Base-by-base conservation (phyloP, 495 filamentous ascomycete species). In the Tuber aestivum region DNA sequence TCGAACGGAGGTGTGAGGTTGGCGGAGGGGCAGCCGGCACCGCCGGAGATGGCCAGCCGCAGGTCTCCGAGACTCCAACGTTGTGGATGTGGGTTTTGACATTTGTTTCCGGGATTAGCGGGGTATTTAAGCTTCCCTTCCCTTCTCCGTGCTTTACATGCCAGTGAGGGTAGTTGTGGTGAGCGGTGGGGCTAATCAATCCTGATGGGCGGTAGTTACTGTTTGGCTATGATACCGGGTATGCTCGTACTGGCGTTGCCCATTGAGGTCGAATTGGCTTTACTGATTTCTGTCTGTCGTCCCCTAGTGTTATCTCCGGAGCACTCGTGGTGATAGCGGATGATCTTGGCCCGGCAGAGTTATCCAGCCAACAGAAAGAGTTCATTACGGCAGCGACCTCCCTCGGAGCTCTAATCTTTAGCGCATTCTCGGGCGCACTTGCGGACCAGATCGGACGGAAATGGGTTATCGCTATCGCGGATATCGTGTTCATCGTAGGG, bases 221-320 rank as follows among this genome's bases (percentile, higher is more conserved):
- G 5, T 97, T 97, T 85, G 94, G 94, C 77, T 97, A 94, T 87
- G 88, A 89, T 90, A 79, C 75, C 7, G 77, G 77, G 76, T 79
- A 74, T 12, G 50, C 74, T 41, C 14, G 27, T 70, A 32, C 41
- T 70, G 18, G 12, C 20, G 35, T 65, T n/a, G 12, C 9, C 18
- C 42, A 32, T 42, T 37, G 21, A 38, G 37, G 32, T 41, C 37
- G 48, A 9, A 40, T 7, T 42, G 16, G 84, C 80, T 74, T 83
- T 70, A 61, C 56, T 78, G 45, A 77, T 38, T 70, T 68, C 41
- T 70, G 73, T 40, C 78, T 93, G 91, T 87, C 75, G 87, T 89
- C 79, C 79, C 95, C 92, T 45, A 92, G 94, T 72, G 93, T 97
- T 18, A 94, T 97, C 61, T 95, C 92, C 23, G 91, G 93, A 5